Evolutionary conservation across 169 alveolate species (phyloP), one percentile per base, ranked within the genome.

Genomic region (Cryptosporidium meleagridis): DNA sequence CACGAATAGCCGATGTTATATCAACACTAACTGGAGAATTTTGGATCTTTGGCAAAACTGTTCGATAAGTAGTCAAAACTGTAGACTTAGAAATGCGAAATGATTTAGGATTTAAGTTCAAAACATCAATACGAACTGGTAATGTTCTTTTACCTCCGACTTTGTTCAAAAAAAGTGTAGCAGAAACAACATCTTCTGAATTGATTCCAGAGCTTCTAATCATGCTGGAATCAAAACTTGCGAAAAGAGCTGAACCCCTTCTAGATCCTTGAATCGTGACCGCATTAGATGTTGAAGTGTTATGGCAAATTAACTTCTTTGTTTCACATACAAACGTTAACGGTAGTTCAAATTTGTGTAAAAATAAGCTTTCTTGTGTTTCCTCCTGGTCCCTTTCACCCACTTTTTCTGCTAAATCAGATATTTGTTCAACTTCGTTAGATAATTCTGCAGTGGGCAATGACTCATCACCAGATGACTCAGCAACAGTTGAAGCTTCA

Each of bases 211-310:
- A 61, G 12, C n/a, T 33, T 3, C 45, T 14, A 12, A 80, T 37
- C 8, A 23, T 21, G 26, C 61, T 26, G 0, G 75, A 9, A 67
- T 80, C 89, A 23, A 80, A 80, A 33, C 65, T 61, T 37, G 89
- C 89, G 21, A 80, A 80, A 5, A 80, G 18, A 1, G 89, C 73
- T 9, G 89, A 62, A 1, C 89, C 89, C 29, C 29, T 62, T 26
- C 89, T 59, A n/a, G 89, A 80, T 35, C 89, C 89, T 18, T 80
- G 89, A 62, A 80, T 80, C 0, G 89, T 80, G 41, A 80, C 45
- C 7, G 68, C 80, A 62, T 23, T 80, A 18, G 89, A 80, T 55
- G 67, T 12, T 1, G 89, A 80, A 48, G 37, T 0, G 29, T 45
- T 45, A 26, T 80, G 89, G 52, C 80, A 65, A 48, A 80, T 65